Evolutionary conservation across 2,329 filamentous ascomycete genomes (phyloP), one percentile per base, ranked within the genome.

Genomic region (Pseudopithomyces chartarum): DNA sequence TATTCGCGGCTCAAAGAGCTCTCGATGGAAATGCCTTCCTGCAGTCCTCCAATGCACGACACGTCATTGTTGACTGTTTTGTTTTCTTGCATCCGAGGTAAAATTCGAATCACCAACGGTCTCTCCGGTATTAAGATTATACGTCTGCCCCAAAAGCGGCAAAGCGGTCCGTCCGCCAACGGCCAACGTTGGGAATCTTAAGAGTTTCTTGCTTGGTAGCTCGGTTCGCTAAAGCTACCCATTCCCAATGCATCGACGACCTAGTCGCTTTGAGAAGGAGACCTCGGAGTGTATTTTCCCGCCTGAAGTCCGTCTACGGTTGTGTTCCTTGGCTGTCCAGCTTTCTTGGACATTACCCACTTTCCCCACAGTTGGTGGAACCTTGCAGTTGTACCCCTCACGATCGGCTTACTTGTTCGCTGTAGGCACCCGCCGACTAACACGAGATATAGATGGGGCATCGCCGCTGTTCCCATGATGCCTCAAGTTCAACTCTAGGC

Each of bases 381-480:
- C 23, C 23, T 51, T 32, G 26, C 36, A 5, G 13, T 51, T 43
- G 48, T 51, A 51, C 48, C 48, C 48, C 48, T 51, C 48, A 51
- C 48, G 36, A 40, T 34, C 48, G 48, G 48, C 38, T 20, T 51
- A n/a, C n/a, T 42, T 17, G 6, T 7, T 38, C 5, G 10, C 23
- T n/a, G 23, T 26, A 51, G 36, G 15, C 8, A 22, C 17, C 15
- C 32, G 20, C 11, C n/a, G 5, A 19, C 15, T 39, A 13, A 15
- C n/a, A 51, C 7, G 48, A 51, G 17, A 33, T 51, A 51, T 29
- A 51, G 23, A n/a, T 26, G n/a, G n/a, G 48, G 38, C 48, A 43
- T 7, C 12, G 38, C 34, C n/a, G 26, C 38, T 38, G 8, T 22
- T 15, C 12, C 5, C 38, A 43, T 12, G 48, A 42, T 43, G 48